A percentile compares a stretch with the other conserved stretches of the same genome.
Evolutionary conservation across 1,139 yeast genomes (phyloP).

Genomic region (Geotrichum macrosporum): DNA sequence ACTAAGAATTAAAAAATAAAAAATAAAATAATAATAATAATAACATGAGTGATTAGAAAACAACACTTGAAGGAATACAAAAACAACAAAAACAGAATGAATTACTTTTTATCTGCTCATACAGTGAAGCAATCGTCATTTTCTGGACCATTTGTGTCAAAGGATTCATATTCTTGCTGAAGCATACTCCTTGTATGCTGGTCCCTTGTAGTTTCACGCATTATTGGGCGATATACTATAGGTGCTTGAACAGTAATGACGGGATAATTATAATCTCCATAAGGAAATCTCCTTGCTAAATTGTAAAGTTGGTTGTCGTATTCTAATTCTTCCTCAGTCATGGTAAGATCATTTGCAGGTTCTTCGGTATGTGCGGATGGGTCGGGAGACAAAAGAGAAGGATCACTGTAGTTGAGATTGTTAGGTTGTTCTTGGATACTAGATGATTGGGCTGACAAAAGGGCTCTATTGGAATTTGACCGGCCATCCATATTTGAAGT

Average conservation of each 20-base stretch:
- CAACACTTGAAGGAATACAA: too few species aligned
- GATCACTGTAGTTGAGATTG: too few species aligned
- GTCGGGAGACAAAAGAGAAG: not conserved
- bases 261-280: constrained; percentile 57
- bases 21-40: too few species aligned
- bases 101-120: too few species aligned
- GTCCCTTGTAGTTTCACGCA: constrained; percentile 24
- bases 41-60: too few species aligned
- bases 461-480: too few species aligned
- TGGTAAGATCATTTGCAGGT: constrained; percentile 5
- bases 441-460: too few species aligned
- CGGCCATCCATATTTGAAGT: too few species aligned
- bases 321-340: constrained; percentile 36
- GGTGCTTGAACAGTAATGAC: constrained; percentile 49
- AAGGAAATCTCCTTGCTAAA: constrained; percentile 44
- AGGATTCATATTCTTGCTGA: constrained; percentile 20
- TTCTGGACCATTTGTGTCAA: constrained; percentile 5
- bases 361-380: not conserved
- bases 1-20: too few species aligned
- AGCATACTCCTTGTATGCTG: constrained; percentile 10
- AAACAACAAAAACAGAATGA: not conserved
- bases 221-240: constrained; percentile 37
- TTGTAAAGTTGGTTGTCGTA: constrained; percentile 44
- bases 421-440: too few species aligned
- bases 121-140: not conserved